Percentiles rank a stretch among this genome's conserved stretches.
Conservation (phyloP, 805 yeast genomes). For the Candida coleopterorum region DNA sequence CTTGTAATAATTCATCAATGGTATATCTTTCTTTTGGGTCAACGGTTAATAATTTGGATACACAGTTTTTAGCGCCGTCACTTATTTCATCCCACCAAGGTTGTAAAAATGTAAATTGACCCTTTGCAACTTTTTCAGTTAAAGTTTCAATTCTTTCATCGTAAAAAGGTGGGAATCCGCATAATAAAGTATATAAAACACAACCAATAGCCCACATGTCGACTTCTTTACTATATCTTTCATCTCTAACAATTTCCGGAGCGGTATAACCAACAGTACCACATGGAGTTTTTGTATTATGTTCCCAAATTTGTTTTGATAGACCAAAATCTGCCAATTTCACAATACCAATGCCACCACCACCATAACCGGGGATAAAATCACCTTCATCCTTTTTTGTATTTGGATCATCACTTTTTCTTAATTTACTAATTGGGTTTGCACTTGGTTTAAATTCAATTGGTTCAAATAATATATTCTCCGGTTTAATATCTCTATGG, state of each 20-base stretch:
- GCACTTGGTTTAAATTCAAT: slow-evolving; percentile 47
- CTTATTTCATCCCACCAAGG: slow-evolving; percentile 92
- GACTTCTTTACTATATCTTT: slow-evolving; percentile 85
- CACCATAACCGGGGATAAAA: slow-evolving; percentile 76
- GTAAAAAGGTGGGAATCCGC: slow-evolving; percentile 98
- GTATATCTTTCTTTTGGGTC: slow-evolving; percentile 66
- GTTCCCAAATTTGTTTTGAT: slow-evolving; percentile 83
- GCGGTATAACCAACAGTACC: slow-evolving; percentile 99
- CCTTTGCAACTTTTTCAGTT: slow-evolving; percentile 75
- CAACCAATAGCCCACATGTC: slow-evolving; percentile 99
- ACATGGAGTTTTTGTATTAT: slow-evolving; percentile 93
- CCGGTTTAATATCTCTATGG: slow-evolving; percentile 82
- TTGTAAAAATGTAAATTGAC: slow-evolving; percentile 67
- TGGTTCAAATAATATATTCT: slow-evolving; percentile 63
- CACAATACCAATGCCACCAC: slow-evolving; percentile 86
- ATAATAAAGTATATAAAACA: slow-evolving; percentile 83
- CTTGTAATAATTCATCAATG: slow-evolving; percentile 64
- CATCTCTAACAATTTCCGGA: slow-evolving; percentile 95
- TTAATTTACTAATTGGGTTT: slow-evolving; percentile 31
- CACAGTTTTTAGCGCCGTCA: slow-evolving; percentile 63
- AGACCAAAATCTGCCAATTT: slow-evolving; percentile 95
- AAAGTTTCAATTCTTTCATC: slow-evolving; percentile 72
- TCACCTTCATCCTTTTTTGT: slow-evolving; percentile 83
- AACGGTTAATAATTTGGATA: slow-evolving; percentile 62
- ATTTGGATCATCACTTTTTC: slow-evolving; percentile 66